phyloP scores from a whole-genome alignment of 371 early-diverging fungal genomes.

The Mucor irregularis region DNA sequence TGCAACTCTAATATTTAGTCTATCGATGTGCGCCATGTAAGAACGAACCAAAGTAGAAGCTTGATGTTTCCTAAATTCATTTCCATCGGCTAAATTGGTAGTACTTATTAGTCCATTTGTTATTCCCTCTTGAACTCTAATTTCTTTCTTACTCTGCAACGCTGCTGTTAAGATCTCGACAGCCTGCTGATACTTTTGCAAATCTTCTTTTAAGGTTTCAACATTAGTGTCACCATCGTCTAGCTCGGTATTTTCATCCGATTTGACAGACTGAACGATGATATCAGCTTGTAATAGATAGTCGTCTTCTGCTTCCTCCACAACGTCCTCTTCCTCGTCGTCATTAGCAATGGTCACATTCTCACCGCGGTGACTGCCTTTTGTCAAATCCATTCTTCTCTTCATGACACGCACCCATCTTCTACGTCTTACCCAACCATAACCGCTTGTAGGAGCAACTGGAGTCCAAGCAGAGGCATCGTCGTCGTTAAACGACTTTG shows the following conservation, averaged over 20 bases:
- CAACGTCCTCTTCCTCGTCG: conserved; percentile 9
- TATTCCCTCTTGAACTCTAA: background rate
- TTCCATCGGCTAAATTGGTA: conserved; percentile 14
- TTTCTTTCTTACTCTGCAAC: background rate
- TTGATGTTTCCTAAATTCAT: conserved; percentile 25
- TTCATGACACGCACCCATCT: conserved; percentile 82
- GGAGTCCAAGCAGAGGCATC: conserved; percentile 57
- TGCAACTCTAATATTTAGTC: conserved; percentile 4
- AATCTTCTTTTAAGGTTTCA: background rate
- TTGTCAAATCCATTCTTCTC: conserved; percentile 55
- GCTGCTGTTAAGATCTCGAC: background rate
- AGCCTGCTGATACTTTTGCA: conserved; percentile 9
- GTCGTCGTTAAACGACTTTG: conserved; percentile 52
- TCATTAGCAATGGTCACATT: conserved; percentile 4
- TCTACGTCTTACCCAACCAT: conserved; percentile 71
- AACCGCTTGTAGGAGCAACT: conserved; percentile 53
- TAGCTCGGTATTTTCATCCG: conserved; percentile 1
- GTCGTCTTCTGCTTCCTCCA: conserved; percentile 8
- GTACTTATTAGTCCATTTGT: no score
- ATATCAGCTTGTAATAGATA: conserved; percentile 25
- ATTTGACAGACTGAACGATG: conserved; percentile 19
- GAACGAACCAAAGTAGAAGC: conserved; percentile 14
- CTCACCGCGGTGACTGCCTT: conserved; percentile 26
- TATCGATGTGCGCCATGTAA: conserved; percentile 18
- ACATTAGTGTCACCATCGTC: conserved; percentile 4